A percentile compares a stretch with the other conserved stretches of the same genome.
phyloP scores from a whole-genome alignment of 2,329 filamentous ascomycete genomes.

The Cryphonectria naterciae region DNA sequence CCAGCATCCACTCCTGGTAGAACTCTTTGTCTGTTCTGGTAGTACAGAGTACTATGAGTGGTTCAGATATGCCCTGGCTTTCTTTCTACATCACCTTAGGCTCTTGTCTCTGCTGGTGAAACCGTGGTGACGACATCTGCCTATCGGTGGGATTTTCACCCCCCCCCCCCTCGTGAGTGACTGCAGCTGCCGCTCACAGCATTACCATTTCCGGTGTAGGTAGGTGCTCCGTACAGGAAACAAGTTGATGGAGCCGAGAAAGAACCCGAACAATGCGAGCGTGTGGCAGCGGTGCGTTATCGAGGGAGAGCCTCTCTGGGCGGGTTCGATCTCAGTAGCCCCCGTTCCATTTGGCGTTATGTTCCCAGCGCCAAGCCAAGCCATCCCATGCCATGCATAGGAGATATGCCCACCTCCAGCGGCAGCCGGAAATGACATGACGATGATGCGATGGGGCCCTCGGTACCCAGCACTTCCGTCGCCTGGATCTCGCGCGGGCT shows the following conservation, averaged over 20 bases:
- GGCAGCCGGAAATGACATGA: constrained; percentile 7
- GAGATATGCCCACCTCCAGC: not conserved
- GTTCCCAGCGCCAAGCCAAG: not conserved
- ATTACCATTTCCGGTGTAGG: not conserved
- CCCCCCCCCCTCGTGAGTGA: not conserved
- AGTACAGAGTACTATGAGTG: not conserved
- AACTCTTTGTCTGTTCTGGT: not conserved
- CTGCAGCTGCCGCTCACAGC: not conserved
- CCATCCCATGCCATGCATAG: constrained; percentile 2
- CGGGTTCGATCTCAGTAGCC: not conserved
- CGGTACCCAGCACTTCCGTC: not conserved
- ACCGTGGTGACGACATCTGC: not conserved
- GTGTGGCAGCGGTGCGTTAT: not conserved
- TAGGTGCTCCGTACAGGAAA: not conserved
- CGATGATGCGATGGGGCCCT: not conserved
- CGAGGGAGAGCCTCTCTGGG: not conserved
- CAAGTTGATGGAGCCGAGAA: not conserved
- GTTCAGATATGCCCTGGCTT: not conserved
- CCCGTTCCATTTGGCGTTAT: not conserved
- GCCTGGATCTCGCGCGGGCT: not conserved
- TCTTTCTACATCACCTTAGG: not conserved
- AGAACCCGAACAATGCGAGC: not conserved
- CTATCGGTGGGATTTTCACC: not conserved
- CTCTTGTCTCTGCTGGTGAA: constrained; percentile 3
- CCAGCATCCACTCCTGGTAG: not conserved